Base-by-base conservation (phyloP, 371 early-diverging fungal species). In the Blakeslea trispora region DNA sequence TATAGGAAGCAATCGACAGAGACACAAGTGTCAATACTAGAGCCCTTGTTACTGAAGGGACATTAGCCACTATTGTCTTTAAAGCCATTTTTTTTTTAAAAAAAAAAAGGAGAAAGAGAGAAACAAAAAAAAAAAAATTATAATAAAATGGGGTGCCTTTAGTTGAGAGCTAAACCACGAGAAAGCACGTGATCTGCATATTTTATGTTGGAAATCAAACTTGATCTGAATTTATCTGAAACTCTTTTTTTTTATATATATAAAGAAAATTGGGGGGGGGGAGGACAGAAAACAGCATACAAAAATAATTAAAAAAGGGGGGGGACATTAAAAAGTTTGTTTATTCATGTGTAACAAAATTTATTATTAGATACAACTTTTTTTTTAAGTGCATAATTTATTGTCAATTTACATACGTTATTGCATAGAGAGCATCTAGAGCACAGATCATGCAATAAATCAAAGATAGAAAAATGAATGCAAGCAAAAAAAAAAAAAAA, bases 1-100 rank as follows among this genome's bases (percentile, higher is more conserved):
- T 43, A 41, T 63, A 70, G 41, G 57, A 51, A 1, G 61, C 49
- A 45, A 64, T 50, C 15, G 79, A 75, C 7, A 63, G 37, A 19
- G 59, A 57, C 4, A 75, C 11, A 11, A 69, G 52, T 3, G 66
- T 50, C 11, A 70, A 63, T 5, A 74, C 65, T 15, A 78, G 45
- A 11, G 72, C 64, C 50, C 68, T 78, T 49, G 79, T 78, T 41
- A 75, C 50, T 14, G 71, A 50, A 23, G 79, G 79, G 5, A 78
- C 71, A 60, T 74, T 79, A 14, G 64, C 59, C 22, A 72, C 35
- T 14, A 65, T 39, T 1, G 45, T 18, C 37, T 57, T 57, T 23
- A 57, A 24, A 18, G 48, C 21, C 35, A 41, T 49, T 13, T 18
- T 49, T 13, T 18, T 15, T 9, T 18, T 50, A 35, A 22, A 28